A percentile compares a stretch with the other conserved stretches of the same genome.
Evolutionary conservation across 371 early-diverging fungal species (phyloP).

Genomic region (Mortierella sp.): DNA sequence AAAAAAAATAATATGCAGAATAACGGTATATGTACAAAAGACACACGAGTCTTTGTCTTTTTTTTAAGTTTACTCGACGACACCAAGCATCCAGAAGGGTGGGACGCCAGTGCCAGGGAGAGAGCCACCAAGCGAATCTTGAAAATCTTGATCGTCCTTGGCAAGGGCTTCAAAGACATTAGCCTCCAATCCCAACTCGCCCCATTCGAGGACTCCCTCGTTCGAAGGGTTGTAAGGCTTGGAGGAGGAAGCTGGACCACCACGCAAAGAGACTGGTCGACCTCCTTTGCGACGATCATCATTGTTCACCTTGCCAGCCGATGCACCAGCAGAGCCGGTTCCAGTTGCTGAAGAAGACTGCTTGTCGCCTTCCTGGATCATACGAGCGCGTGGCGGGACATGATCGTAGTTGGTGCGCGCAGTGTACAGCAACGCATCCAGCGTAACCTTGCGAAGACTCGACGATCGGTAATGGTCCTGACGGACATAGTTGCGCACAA

Average conservation of each 20-base stretch:
- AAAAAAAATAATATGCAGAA: constrained; percentile 12
- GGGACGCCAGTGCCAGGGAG: constrained; percentile 52
- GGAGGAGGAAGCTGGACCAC: background rate
- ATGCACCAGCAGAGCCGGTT: background rate
- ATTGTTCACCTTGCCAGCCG: background rate
- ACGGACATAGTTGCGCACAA: constrained; percentile 58
- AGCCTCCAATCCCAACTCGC: constrained; percentile 51
- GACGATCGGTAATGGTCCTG: constrained; percentile 54
- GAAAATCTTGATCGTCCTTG: constrained; percentile 43
- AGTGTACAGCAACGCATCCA: constrained; percentile 54
- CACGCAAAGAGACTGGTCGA: background rate
- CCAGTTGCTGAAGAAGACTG: background rate
- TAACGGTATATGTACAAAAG: background rate
- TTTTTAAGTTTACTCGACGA: constrained; percentile 29
- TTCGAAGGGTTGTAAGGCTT: constrained; percentile 43
- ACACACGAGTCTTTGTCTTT: background rate
- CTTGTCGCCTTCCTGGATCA: constrained; percentile 14
- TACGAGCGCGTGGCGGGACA: constrained; percentile 27
- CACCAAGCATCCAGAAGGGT: constrained; percentile 58
- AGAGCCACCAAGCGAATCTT: constrained; percentile 52
- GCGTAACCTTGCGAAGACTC: constrained; percentile 40
- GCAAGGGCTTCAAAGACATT: constrained; percentile 46
- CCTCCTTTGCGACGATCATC: background rate
- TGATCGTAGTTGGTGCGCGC: constrained; percentile 48
- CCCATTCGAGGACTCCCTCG: constrained; percentile 55